Base-by-base conservation (phyloP, 345 rosid genomes). In the Pistacia atlantica region DNA sequence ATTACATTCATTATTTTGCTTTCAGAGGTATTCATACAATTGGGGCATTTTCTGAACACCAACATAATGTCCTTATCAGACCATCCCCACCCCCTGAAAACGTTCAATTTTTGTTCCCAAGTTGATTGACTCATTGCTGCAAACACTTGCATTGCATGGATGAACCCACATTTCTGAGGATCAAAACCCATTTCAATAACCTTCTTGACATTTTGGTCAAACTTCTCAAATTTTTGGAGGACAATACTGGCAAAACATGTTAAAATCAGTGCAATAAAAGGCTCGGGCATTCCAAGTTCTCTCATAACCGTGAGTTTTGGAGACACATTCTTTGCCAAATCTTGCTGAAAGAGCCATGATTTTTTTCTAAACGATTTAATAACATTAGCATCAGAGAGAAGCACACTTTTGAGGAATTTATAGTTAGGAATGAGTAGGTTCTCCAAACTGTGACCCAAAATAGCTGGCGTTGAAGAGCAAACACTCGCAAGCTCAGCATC, bases 181-280 rank as follows among this genome's bases (percentile, higher is more conserved):
- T 84, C 60, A 33, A 85, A 87, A 48, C 88, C 87, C 42, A 78
- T 52, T 63, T 69, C 28, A 4, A 64, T 38, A 57, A 77, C 77
- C 77, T 81, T 63, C 64, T 72, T 55, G 1, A 84, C 60, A 17
- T 16, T 33, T 56, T 52, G 72, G 18, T 13, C 33, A 67, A 87
- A 74, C 28, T 65, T 77, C 6, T 22, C 74, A 0, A 14, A 51
- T 0, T 77, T 69, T 17, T 22, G 33, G 64, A 52, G 57, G 49
- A 80, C 33, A 22, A 72, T 17, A 1, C 20, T 31, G 11, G 84
- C 83, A 64, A 54, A 80, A 45, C 10, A n/a, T 56, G 20, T 60
- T 3, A 42, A 42, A 3, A 83, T 17, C 56, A 79, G 12, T 60
- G 63, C 65, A 59, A 85, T 72, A 64, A 64, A 25, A 4, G 60